Evolutionary conservation across 352 stramenopile species (phyloP).

Genomic region (Pythium grandisporangium): DNA sequence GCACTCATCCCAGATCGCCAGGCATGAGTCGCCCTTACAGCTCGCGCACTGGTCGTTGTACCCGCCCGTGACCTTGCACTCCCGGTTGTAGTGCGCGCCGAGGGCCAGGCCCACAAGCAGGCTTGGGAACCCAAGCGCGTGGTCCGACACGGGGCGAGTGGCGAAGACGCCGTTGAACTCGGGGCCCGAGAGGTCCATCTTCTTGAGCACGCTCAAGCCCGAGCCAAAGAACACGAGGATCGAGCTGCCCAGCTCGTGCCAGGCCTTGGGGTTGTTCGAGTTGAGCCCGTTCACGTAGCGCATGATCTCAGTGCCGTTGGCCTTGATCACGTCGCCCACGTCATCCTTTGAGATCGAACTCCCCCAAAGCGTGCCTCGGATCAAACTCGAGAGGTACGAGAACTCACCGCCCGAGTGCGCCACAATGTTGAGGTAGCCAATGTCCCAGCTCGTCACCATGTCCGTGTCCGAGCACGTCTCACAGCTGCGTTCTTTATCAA

Average conservation of each 20-base stretch:
- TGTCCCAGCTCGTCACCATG: conserved; percentile 12
- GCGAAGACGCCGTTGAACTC: conserved; percentile 49
- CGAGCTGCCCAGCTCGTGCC: conserved; percentile 21
- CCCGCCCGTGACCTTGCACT: conserved; percentile 27
- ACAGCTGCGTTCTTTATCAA: conserved; percentile 10
- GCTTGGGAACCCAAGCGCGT: conserved; percentile 41
- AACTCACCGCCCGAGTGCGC: conserved; percentile 14
- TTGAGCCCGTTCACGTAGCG: conserved; percentile 44
- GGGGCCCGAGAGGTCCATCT: conserved; percentile 29
- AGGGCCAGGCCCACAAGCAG: conserved; percentile 36
- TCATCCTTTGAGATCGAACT: neutral
- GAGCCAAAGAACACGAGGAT: conserved; percentile 28
- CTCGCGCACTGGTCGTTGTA: conserved; percentile 29
- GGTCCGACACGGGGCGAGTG: conserved; percentile 34
- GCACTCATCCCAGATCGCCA: conserved; percentile 29
- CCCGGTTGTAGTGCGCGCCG: conserved; percentile 31
- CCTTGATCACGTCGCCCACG: neutral
- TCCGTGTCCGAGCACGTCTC: conserved; percentile 10
- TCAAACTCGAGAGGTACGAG: conserved; percentile 10
- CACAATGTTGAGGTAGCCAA: conserved; percentile 22
- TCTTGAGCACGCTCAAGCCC: conserved; percentile 19
- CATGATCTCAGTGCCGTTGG: conserved; percentile 11
- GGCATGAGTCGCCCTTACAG: conserved; percentile 25
- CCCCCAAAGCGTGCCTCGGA: neutral
- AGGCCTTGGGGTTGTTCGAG: conserved; percentile 35